phyloP scores from a whole-genome alignment of 129 eudicot species.

The Glebionis coronaria region DNA sequence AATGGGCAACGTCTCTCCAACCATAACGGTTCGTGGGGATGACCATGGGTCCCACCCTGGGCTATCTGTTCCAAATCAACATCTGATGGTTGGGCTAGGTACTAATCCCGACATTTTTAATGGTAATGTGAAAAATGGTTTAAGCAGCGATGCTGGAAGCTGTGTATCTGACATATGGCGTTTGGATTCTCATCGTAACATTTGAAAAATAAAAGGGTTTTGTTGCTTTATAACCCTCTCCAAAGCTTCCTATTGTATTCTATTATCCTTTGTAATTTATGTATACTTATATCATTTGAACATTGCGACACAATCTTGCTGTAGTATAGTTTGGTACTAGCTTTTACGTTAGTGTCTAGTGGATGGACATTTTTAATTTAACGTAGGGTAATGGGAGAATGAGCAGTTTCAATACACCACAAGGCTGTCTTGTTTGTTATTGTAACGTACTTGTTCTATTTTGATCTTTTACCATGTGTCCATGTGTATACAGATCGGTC shows the following conservation, averaged over 20 bases:
- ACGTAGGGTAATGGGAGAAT: too few relatives aligned
- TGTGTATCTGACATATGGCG: constrained; percentile 52
- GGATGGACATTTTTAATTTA: background rate
- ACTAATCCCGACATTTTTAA: constrained; percentile 25
- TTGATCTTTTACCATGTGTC: too few relatives aligned
- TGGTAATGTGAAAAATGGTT: constrained; percentile 41
- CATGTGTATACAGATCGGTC: too few relatives aligned
- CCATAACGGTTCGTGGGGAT: constrained; percentile 47
- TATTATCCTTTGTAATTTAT: constrained; percentile 16
- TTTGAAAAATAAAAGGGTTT: constrained; percentile 35
- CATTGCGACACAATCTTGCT: constrained; percentile 5
- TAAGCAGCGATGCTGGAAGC: constrained; percentile 43
- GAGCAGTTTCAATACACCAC: too few relatives aligned
- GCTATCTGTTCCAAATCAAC: constrained; percentile 41
- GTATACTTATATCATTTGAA: constrained; percentile 17
- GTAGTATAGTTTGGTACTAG: constrained; percentile 16
- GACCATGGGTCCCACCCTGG: constrained; percentile 35
- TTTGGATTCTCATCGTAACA: constrained; percentile 43
- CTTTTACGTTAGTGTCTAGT: constrained; percentile 9
- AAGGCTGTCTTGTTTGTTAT: too few relatives aligned
- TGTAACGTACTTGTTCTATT: too few relatives aligned
- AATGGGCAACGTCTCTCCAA: constrained; percentile 57
- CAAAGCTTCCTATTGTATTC: background rate
- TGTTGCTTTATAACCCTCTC: constrained; percentile 10
- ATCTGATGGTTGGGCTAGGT: constrained; percentile 39